These are phyloP conservation scores for Globisporangium solare DNA, from an alignment of 352 stramenopile genomes.

Conservation along the genomic window DNA sequence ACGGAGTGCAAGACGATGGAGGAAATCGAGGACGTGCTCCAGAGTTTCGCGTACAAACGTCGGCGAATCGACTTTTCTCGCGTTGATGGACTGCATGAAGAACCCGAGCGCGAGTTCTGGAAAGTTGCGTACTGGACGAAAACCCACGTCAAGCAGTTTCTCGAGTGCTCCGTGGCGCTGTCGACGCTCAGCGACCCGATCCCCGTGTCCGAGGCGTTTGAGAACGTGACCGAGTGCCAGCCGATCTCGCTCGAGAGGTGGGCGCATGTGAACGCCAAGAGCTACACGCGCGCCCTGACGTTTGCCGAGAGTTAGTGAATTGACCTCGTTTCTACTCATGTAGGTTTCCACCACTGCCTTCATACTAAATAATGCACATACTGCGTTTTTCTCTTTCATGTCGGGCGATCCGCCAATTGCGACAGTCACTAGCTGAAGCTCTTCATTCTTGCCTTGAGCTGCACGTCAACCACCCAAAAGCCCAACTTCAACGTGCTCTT, in stretches of 20 bases:
- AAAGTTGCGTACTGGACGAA: conserved; percentile 51
- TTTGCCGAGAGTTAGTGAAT: background rate
- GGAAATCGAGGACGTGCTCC: conserved; percentile 37
- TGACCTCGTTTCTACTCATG: background rate
- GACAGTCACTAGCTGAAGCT: too few species aligned
- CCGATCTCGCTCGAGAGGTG: conserved; percentile 49
- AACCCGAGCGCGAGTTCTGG: conserved; percentile 41
- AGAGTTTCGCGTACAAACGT: conserved; percentile 31
- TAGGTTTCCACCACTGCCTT: too few species aligned
- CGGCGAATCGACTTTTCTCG: conserved; percentile 30
- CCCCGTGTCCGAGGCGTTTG: conserved; percentile 44
- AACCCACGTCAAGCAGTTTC: conserved; percentile 34
- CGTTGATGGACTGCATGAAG: conserved; percentile 39
- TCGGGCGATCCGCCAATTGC: too few species aligned
- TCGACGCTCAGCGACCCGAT: conserved; percentile 16
- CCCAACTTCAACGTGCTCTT: too few species aligned
- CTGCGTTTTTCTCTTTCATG: too few species aligned
- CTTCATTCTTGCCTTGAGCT: too few species aligned
- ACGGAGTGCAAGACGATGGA: conserved; percentile 37
- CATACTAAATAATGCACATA: too few species aligned
- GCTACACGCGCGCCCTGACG: conserved; percentile 38
- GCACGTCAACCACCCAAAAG: too few species aligned
- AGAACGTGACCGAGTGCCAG: conserved; percentile 50
- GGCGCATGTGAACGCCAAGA: conserved; percentile 41
- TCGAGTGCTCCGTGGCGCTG: conserved; percentile 45